Evolutionary conservation across 305 asterid species (phyloP), one percentile per base, ranked within the genome.

Genomic region (Fraxinus platypoda): DNA sequence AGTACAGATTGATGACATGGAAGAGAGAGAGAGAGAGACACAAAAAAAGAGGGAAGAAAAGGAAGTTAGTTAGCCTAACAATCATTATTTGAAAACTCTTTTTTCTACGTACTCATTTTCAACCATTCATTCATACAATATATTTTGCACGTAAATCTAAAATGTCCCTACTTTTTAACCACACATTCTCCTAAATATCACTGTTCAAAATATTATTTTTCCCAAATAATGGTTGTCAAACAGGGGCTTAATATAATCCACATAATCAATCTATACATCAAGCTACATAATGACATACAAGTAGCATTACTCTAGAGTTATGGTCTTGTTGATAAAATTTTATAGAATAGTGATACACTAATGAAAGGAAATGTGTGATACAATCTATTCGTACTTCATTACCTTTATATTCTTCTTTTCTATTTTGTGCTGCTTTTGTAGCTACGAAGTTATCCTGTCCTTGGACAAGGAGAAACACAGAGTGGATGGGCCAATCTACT

Each of bases 401-500:
- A 15, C 6, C 19, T 59, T 52, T 26, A 23, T 35, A 70, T 34
- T 3, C 5, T 78, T 23, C 26, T 75, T 80, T 62, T 11, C 37
- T 81, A 54, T 37, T 23, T 19, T 12, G 38, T 33, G 75, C 3
- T 80, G 33, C 66, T 72, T 57, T 79, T 74, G 88, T 95, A 95
- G 99, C 87, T 93, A 93, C 54, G 98, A 94, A 86, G 82, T 88
- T 70, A 28, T 92, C 49, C 84, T 30, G 88, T 81, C 85, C 75
- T 21, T 94, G 83, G 91, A 94, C 73, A 92, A 74, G 86, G 95
- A 91, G 89, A 88, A 85, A 77, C 89, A 90, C 88, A 87, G 64
- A 79, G 75, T 77, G 57, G 91, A 86, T 21, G 97, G 92, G 41
- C 94, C 99, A 3, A 78, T 95, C 38, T 92, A 87, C 84, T 95